Conservation (phyloP, 345 rosid species). For the Arabidopsis thaliana region DNA sequence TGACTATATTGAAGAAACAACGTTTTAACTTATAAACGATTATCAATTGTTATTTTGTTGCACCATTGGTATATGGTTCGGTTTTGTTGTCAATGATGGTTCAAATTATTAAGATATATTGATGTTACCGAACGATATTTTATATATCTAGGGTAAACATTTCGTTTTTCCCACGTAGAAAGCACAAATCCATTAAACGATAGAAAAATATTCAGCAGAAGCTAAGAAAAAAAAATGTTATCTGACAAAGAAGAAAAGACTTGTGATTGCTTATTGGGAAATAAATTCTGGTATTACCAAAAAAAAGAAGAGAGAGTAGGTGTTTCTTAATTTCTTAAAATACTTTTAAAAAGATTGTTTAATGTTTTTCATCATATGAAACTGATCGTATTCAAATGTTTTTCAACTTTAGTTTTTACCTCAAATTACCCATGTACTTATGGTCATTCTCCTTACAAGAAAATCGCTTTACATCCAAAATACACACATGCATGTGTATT, state of each 20-base stretch:
- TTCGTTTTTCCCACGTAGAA: neutral
- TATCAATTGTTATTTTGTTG: neutral
- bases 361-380: neutral
- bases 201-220: neutral
- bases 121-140: constrained; percentile 1
- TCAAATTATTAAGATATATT: neutral
- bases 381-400: neutral
- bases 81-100: neutral
- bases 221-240: neutral
- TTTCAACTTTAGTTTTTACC: neutral
- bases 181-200: neutral
- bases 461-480: constrained; percentile 9
- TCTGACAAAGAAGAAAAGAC: neutral
- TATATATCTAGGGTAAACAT: neutral
- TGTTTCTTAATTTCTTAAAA: neutral
- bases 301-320: neutral
- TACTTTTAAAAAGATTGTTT: neutral
- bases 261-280: neutral
- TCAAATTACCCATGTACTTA: neutral
- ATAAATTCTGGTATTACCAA: neutral
- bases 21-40: neutral
- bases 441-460: constrained; percentile 5
- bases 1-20: constrained; percentile 6
- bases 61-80: neutral
- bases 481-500: constrained; percentile 10